Base-by-base conservation (phyloP, 106 monocot genomes). In the Allium cepa region DNA sequence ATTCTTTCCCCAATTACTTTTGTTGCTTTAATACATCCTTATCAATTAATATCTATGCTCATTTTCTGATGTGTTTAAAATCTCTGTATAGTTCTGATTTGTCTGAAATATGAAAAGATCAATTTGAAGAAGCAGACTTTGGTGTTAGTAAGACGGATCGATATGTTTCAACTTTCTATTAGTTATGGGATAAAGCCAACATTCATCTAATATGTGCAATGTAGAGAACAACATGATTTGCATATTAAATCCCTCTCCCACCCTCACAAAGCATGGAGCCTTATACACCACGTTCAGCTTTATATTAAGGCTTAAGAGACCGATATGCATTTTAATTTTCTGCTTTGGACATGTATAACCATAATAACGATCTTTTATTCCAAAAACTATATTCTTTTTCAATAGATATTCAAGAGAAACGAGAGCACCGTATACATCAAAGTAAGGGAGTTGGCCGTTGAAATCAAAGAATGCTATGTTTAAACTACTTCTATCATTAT, bases 11-110 rank as follows among this genome's bases (percentile, higher is more conserved):
- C 15, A 12, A 46, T 63, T 63, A 63, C 11, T 63, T 14, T 46
- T 36, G 13, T 63, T 46, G 62, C 62, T 63, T 63, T 63, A 63
- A 6, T 46, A 63, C 28, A 8, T 63, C 16, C 62, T 46, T 63
- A 63, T 63, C 62, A 63, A 0, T 36, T 36, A 36, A 36, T 13
- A 9, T 26, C 60, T 26, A 8, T 9, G 13, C 8, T 8, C 26
- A 17, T 9, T 36, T 5, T 36, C 5, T 36, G 5, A 5, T 36
- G 1, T 36, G 36, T 36, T 55, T 15, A 11, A 55, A 55, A 55
- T 55, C 53, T 6, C 3, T 12, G 13, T 61, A 7, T 10, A 28
- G 11, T 8, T 11, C 9, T 61, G 26, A 28, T 61, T 8, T 61
- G 8, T 9, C 10, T 7, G 61, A 55, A 12, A 28, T 9, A 61